Percentiles rank a stretch among this genome's conserved stretches.
These are phyloP conservation scores for Neurospora hispaniola DNA, from an alignment of 495 filamentous ascomycete species.

Conservation along the genomic window DNA sequence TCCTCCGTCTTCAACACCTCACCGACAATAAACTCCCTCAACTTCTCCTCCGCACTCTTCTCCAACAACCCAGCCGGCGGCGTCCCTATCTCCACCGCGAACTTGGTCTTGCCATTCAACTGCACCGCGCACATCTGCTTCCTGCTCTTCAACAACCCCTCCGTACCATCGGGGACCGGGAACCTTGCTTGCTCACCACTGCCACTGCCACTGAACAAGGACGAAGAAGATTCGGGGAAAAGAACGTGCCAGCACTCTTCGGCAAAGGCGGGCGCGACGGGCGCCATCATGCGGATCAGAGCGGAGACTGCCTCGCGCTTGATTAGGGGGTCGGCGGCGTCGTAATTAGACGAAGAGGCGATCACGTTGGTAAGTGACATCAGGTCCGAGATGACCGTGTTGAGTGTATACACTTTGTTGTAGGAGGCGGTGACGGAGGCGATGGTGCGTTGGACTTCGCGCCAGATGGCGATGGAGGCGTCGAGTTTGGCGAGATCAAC, in stretches of 20 bases:
- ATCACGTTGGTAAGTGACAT: constrained; percentile 68
- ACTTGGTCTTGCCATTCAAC: constrained; percentile 64
- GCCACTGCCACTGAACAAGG: neutral
- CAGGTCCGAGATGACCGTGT: constrained; percentile 72
- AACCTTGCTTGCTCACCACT: constrained; percentile 23
- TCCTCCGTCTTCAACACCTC: constrained; percentile 31
- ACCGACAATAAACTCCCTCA: constrained; percentile 48
- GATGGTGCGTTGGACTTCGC: constrained; percentile 56
- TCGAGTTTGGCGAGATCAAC: constrained; percentile 22
- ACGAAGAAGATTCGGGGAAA: constrained; percentile 12
- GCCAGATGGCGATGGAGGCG: constrained; percentile 48
- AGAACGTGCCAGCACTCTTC: constrained; percentile 71
- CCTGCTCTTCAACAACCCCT: constrained; percentile 26
- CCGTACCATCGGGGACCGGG: constrained; percentile 42
- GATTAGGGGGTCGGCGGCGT: constrained; percentile 14
- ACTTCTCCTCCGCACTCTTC: constrained; percentile 14
- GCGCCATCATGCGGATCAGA: constrained; percentile 62
- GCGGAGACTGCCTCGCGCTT: constrained; percentile 25
- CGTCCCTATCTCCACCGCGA: constrained; percentile 47
- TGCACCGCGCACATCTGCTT: constrained; percentile 50
- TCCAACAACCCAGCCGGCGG: constrained; percentile 24
- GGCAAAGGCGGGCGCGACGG: constrained; percentile 64
- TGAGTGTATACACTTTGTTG: constrained; percentile 59
- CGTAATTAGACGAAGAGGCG: constrained; percentile 9
- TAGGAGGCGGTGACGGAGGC: constrained; percentile 57